Base-by-base conservation (phyloP, 805 yeast genomes). In the Wickerhamiella azymoides region DNA sequence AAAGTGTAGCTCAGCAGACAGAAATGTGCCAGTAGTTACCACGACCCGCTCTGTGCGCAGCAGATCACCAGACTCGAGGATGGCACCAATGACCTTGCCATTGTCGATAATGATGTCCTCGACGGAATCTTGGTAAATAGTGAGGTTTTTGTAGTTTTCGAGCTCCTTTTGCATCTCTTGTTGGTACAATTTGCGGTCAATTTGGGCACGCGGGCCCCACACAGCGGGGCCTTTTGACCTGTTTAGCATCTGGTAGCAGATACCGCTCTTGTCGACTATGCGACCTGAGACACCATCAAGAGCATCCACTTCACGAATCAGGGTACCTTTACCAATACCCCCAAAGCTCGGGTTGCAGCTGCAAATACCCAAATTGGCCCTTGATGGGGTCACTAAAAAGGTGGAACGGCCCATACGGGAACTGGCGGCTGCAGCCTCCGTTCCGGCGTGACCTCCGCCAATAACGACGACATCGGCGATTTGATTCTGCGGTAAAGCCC, bases 391-490 rank as follows among this genome's bases (percentile, higher is more conserved):
- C 1, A 92, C 69, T 24, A 92, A 66, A 2, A 79, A 66, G 0
- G 94, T 80, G 2, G 57, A 50, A 1, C 80, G 72, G 0, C 96
- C 96, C 1, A 83, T 59, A 50, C 99, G 69, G 0, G 97, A 94
- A 1, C 95, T 70, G 0, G 89, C 97, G 0, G 96, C 71, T 2
- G 95, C 92, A 0, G 99, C 98, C 62, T 92, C 99, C 54, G 94
- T 80, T 10, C 99, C 99, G 30, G 98, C 98, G 66, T 92, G 99
- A 0, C 99, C 99, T 10, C 94, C 99, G 4, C 99, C 99, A 17
- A 92, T 76, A 4, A 92, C 89, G 1, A 89, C 72, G 0, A 86
- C 96, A 0, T 86, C 89, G n/a, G 32, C 21, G 39, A 30, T 30
- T 8, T 30, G 33, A 5, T 3, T n/a, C 8, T 10, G 33, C n/a